phyloP scores from a whole-genome alignment of 768 basidiomycete genomes.

The Fomitopsis pulvina region DNA sequence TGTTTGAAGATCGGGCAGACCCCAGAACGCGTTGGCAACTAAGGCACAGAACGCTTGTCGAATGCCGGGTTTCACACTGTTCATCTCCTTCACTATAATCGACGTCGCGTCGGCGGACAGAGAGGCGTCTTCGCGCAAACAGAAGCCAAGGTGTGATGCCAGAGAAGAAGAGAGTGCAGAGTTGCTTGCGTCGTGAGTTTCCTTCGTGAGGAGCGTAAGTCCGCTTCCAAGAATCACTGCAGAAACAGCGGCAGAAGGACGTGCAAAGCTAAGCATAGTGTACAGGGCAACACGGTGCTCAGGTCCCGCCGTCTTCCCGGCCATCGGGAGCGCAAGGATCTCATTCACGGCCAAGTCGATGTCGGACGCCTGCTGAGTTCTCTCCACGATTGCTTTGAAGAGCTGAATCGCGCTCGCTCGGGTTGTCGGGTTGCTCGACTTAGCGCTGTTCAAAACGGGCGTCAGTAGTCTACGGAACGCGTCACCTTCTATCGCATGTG shows the following conservation, averaged over 20 bases:
- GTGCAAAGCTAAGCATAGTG: slow-evolving; percentile 59
- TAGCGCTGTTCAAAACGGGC: slow-evolving; percentile 59
- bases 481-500: slow-evolving; percentile 40
- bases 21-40: slow-evolving; percentile 56
- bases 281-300: slow-evolving; percentile 84
- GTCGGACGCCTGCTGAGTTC: slow-evolving; percentile 30
- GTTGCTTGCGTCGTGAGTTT: slow-evolving; percentile 66
- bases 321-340: slow-evolving; percentile 64
- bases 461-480: slow-evolving; percentile 49
- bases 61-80: slow-evolving; percentile 51
- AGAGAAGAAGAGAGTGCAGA: slow-evolving; percentile 49
- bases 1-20: slow-evolving; percentile 30
- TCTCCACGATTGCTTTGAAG: slow-evolving; percentile 41
- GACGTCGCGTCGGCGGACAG: slow-evolving; percentile 39
- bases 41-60: slow-evolving; percentile 58
- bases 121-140: slow-evolving; percentile 37
- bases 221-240: slow-evolving; percentile 35
- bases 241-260: slow-evolving; percentile 44
- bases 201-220: slow-evolving; percentile 54
- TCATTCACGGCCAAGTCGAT: slow-evolving; percentile 50
- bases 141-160: slow-evolving; percentile 48
- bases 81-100: slow-evolving; percentile 67
- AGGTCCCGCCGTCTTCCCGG: slow-evolving; percentile 80
- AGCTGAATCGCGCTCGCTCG: slow-evolving; percentile 51
- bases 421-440: slow-evolving; percentile 62